These are phyloP conservation scores for Zelopaecilomyces penicillatus DNA, from an alignment of 2,329 filamentous ascomycete species.

Conservation along the genomic window DNA sequence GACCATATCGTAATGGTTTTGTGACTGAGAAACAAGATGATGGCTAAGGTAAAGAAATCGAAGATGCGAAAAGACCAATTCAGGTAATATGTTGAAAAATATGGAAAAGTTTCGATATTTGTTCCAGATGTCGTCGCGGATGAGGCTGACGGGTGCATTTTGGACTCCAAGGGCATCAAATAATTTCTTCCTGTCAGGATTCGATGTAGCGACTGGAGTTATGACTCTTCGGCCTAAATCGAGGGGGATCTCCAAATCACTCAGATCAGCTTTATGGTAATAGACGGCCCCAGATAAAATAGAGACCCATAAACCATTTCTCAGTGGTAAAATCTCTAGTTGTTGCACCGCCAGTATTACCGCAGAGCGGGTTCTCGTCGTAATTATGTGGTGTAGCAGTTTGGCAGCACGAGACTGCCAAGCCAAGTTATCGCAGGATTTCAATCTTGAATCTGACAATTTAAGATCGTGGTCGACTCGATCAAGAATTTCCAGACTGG, in stretches of 20 bases:
- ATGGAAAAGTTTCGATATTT: too few species aligned
- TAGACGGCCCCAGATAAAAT: background rate
- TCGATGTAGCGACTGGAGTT: background rate
- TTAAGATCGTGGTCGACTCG: slow-evolving; percentile 8
- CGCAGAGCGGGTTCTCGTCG: background rate
- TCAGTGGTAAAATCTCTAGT: background rate
- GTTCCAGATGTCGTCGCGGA: background rate
- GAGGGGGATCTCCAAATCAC: background rate
- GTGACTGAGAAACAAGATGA: background rate
- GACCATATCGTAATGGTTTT: background rate
- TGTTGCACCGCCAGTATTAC: background rate
- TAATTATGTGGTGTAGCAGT: background rate
- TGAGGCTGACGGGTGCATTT: background rate
- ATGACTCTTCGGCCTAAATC: background rate
- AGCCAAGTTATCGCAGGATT: slow-evolving; percentile 3
- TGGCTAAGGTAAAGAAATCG: background rate
- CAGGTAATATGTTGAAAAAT: too few species aligned
- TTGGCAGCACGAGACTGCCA: slow-evolving; percentile 13
- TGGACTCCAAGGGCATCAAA: background rate
- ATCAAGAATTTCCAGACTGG: background rate
- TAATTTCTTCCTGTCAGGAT: background rate
- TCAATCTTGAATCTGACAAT: slow-evolving; percentile 7
- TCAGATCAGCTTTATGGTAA: background rate
- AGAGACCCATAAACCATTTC: background rate
- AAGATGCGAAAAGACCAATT: too few species aligned